Conservation (phyloP, 176 grass and related monocot species). For the Hyparrhenia diplandra region DNA sequence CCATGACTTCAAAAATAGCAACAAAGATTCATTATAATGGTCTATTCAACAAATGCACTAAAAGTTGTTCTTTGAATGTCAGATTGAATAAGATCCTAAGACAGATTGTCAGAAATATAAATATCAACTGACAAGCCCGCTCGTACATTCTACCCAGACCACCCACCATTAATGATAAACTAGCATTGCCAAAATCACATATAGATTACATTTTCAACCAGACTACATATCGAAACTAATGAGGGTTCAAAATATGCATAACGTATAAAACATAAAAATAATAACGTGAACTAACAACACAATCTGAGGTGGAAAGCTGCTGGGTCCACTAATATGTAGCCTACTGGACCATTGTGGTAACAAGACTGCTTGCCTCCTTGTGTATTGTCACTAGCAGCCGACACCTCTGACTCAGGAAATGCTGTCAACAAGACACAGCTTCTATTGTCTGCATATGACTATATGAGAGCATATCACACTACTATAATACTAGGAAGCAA, state of each 20-base stretch:
- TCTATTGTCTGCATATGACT: neutral
- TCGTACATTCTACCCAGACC: neutral
- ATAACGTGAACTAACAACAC: neutral
- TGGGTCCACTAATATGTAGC: no score
- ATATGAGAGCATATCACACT: neutral
- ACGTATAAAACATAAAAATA: neutral
- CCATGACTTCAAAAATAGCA: conserved; percentile 38
- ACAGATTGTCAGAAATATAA: neutral
- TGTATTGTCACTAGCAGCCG: no score
- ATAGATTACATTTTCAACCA: neutral
- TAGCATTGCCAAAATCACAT: neutral
- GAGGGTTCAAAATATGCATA: neutral
- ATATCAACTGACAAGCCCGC: neutral
- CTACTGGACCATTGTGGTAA: neutral
- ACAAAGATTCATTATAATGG: neutral
- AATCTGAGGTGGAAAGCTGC: neutral
- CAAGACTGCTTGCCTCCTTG: neutral
- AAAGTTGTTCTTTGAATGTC: neutral
- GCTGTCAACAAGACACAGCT: neutral
- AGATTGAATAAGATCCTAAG: neutral
- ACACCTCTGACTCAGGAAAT: neutral
- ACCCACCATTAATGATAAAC: neutral
- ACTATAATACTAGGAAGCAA: neutral
- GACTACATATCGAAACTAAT: neutral
- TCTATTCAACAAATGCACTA: no score